phyloP scores from a whole-genome alignment of 108 stramenopile genomes.

The Mediolabrus comicus region DNA sequence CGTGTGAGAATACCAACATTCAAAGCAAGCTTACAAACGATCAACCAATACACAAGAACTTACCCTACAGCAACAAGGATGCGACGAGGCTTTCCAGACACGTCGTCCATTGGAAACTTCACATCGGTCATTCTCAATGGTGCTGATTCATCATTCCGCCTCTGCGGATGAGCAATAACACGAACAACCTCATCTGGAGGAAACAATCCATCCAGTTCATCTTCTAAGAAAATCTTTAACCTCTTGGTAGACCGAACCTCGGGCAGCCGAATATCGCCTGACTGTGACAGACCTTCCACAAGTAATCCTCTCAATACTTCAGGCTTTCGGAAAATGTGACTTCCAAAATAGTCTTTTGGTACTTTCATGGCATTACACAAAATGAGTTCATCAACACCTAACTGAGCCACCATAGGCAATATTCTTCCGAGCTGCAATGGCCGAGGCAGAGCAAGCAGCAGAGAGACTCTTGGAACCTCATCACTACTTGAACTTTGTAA shows the following conservation, averaged over 20 bases:
- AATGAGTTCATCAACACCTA: slow-evolving; percentile 84
- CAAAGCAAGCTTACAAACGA: too few relatives aligned
- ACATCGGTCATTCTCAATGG: slow-evolving; percentile 58
- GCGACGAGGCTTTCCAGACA: slow-evolving; percentile 26
- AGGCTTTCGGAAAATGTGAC: slow-evolving; percentile 81
- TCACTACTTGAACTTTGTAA: slow-evolving; percentile 1
- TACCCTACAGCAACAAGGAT: slow-evolving; percentile 77
- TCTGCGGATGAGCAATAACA: slow-evolving; percentile 79
- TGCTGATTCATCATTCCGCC: slow-evolving; percentile 21
- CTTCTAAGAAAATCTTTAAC: slow-evolving; percentile 49
- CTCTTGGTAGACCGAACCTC: slow-evolving; percentile 47
- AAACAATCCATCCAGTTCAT: slow-evolving; percentile 69
- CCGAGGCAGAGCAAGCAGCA: slow-evolving; percentile 89
- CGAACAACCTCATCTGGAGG: slow-evolving; percentile 62
- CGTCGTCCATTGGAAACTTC: slow-evolving; percentile 65
- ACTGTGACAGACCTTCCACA: slow-evolving; percentile 80
- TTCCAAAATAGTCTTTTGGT: slow-evolving; percentile 92
- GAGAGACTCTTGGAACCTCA: slow-evolving; percentile 44
- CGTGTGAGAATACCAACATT: too few relatives aligned
- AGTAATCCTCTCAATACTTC: slow-evolving; percentile 55
- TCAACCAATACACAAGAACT: too few relatives aligned
- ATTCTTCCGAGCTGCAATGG: slow-evolving; percentile 88
- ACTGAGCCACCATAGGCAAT: slow-evolving; percentile 85
- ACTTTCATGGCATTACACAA: slow-evolving; percentile 75
- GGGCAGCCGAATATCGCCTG: slow-evolving; percentile 74